Base-by-base conservation (phyloP, 2,329 filamentous ascomycete species). In the Neurospora sp. region DNA sequence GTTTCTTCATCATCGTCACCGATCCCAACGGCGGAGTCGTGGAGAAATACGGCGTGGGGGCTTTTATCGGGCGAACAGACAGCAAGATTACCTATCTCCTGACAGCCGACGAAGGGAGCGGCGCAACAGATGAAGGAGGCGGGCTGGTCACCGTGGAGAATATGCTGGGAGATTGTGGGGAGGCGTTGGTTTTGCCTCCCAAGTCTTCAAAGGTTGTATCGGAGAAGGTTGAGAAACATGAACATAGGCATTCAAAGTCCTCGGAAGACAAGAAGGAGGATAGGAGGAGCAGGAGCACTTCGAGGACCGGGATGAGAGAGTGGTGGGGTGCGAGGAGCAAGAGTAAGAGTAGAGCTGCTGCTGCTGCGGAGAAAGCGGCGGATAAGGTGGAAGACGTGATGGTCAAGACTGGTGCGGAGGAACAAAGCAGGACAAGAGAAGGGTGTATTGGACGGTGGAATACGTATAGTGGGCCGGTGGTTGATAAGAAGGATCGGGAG, bases 81-180 rank as follows among this genome's bases (percentile, higher is more conserved):
- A 90, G 87, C 66, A 79, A 77, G 38, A 88, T 93, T 68, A 76
- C 79, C 19, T 93, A 93, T 75, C 80, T 82, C 52, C 80, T 93
- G 11, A 77, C 81, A 17, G 84, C 90, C 0, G 89, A 91, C 68
- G 74, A 77, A 0, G 85, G 85, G 0, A 84, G 82, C 0, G 87
- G 87, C 0, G 85, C 82, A 1, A 81, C 81, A 2, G 87, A 89
- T 71, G 85, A 86, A 38, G 82, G 85, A 67, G 86, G 87, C 17
- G 85, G 86, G 1, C 78, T 90, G 2, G 81, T 86, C 0, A 84
- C 84, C 46, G 78, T 88, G 3, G 77, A 80, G 5, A 86, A 88
- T 68, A 73, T 90, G 17, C 73, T 87, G 9, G 78, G 79, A 1
- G 82, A 84, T 28, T 76, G 80, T 1, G 85, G 83, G 17, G 86